Evolutionary conservation across 2,329 filamentous ascomycete genomes (phyloP).

Genomic region (Emmonsia crescens): DNA sequence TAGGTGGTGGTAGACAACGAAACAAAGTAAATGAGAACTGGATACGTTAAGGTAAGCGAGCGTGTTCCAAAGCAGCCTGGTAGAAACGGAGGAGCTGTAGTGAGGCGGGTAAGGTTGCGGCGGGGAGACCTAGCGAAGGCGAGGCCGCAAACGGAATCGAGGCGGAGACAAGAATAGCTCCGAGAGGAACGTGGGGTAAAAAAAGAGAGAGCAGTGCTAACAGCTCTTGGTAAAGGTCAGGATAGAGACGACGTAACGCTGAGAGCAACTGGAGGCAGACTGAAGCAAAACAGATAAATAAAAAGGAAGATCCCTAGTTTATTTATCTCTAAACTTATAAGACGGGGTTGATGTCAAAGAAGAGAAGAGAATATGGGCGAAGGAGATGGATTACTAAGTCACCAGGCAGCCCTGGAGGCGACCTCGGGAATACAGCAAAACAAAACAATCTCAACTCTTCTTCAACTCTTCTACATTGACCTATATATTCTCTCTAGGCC

Average conservation of each 20-base stretch:
- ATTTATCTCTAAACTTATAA: too few species aligned
- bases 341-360: background rate
- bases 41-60: background rate
- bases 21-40: background rate
- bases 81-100: background rate
- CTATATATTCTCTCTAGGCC: too few species aligned
- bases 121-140: background rate
- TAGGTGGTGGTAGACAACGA: background rate
- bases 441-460: too few species aligned
- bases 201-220: background rate
- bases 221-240: background rate
- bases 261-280: background rate
- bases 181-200: background rate
- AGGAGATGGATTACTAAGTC: background rate
- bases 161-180: background rate
- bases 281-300: background rate
- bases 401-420: too few species aligned
- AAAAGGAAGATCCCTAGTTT: background rate
- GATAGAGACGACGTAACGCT: background rate
- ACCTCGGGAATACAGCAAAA: too few species aligned
- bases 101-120: background rate
- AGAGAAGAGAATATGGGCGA: constrained; percentile 1
- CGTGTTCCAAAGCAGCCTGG: background rate
- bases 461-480: too few species aligned
- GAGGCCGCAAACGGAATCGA: background rate